Evolutionary conservation across 2,329 filamentous ascomycete species (phyloP).

Genomic region (Calonectria hawksworthii): DNA sequence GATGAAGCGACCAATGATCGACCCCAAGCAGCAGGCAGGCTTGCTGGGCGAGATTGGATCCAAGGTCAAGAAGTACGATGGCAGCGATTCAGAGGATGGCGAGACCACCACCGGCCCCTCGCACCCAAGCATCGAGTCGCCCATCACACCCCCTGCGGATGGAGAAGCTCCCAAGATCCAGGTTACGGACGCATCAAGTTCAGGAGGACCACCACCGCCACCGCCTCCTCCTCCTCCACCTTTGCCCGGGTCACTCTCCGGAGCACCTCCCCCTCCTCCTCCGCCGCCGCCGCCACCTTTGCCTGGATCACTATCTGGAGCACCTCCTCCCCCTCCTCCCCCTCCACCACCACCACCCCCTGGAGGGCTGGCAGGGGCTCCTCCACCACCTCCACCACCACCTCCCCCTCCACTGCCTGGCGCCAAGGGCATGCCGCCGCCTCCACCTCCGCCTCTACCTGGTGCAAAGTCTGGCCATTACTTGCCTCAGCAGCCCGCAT

Average conservation of each 20-base stretch:
- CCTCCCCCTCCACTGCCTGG: conserved; percentile 60
- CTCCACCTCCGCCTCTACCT: conserved; percentile 75
- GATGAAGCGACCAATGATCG: conserved; percentile 78
- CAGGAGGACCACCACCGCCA: conserved; percentile 50
- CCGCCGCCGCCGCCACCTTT: conserved; percentile 57
- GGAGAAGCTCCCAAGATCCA: conserved; percentile 71
- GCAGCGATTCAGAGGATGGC: conserved; percentile 79
- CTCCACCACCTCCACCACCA: conserved; percentile 55
- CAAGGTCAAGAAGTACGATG: conserved; percentile 81
- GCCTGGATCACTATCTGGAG: conserved; percentile 48
- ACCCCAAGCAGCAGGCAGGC: conserved; percentile 76
- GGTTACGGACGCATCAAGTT: conserved; percentile 58
- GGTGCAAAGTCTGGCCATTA: conserved; percentile 82
- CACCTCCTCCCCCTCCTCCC: conserved; percentile 53
- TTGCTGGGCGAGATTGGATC: conserved; percentile 79
- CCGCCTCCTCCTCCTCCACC: conserved; percentile 55
- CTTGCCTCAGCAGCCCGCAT: conserved; percentile 74
- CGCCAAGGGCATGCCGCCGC: conserved; percentile 58
- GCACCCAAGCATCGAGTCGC: conserved; percentile 80
- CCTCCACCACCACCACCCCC: conserved; percentile 57
- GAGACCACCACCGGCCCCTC: conserved; percentile 81
- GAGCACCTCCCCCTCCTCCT: conserved; percentile 53
- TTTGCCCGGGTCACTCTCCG: conserved; percentile 51
- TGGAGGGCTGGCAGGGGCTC: conserved; percentile 47
- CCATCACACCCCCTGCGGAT: conserved; percentile 77